Evolutionary conservation across 495 filamentous ascomycete species (phyloP).

Genomic region (Penicillium psychrofluorescens): DNA sequence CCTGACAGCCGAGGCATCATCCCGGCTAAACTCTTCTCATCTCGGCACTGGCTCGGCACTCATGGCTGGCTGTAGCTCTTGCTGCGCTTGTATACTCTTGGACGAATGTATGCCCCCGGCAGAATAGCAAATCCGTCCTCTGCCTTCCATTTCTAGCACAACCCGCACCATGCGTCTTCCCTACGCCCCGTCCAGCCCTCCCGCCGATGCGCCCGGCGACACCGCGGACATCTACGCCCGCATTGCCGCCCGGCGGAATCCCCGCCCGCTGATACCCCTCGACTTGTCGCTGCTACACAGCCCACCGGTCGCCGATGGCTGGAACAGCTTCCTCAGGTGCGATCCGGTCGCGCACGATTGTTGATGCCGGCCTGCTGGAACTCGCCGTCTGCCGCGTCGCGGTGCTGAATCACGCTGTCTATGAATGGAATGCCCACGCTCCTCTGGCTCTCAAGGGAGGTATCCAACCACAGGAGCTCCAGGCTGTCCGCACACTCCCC

Average conservation of each 20-base stretch:
- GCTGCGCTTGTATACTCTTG: too few species aligned
- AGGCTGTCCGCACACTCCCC: constrained; percentile 33
- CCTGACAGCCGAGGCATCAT: too few species aligned
- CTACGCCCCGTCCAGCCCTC: constrained; percentile 49
- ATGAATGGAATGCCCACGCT: constrained; percentile 74
- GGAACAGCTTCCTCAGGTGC: constrained; percentile 70
- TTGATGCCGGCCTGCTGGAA: constrained; percentile 48
- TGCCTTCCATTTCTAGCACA: too few species aligned
- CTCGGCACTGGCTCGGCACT: too few species aligned
- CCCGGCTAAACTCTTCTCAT: too few species aligned
- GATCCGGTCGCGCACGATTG: constrained; percentile 55
- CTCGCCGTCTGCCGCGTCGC: constrained; percentile 53
- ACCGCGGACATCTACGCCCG: constrained; percentile 47
- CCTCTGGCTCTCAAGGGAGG: constrained; percentile 50
- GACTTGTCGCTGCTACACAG: constrained; percentile 66
- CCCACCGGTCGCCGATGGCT: constrained; percentile 63
- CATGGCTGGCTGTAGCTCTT: too few species aligned
- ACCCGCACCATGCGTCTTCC: constrained; percentile 55
- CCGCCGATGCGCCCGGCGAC: constrained; percentile 13
- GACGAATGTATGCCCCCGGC: too few species aligned
- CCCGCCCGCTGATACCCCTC: constrained; percentile 56
- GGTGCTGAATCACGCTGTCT: constrained; percentile 63
- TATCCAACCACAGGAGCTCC: constrained; percentile 34
- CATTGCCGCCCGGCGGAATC: constrained; percentile 52
- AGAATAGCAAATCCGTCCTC: too few species aligned